Evolutionary conservation across 2,329 filamentous ascomycete species (phyloP), one percentile per base, ranked within the genome.

Genomic region (Trichoderma oligosporum): DNA sequence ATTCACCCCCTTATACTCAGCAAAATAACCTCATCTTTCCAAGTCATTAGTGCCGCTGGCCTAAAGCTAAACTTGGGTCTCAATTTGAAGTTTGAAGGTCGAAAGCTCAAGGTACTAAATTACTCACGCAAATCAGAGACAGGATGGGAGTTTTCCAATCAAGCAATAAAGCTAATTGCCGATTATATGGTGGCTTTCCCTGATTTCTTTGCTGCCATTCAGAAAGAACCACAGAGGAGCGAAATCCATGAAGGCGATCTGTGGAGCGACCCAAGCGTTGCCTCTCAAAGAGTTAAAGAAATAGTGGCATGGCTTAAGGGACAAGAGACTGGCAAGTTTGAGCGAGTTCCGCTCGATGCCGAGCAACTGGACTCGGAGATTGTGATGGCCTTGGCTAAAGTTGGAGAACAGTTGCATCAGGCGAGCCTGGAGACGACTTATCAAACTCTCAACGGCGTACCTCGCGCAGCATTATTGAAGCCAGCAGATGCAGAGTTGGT

Each of bases 401-500:
- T 86, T 39, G 89, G 91, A 2, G 90, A 97, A 49, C 72, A 79
- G 53, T 73, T 83, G 25, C 75, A 79, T 60, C 74, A 78, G 39
- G 76, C 77, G 22, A 80, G 78, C 12, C 72, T 80, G 14, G 76
- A 79, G 12, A 73, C 79, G 29, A 79, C 85, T 36, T 77, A 82
- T 52, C 89, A 87, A 76, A 88, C 84, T 67, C 80, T 97, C 61
- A 86, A 84, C 58, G 85, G 86, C 56, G 91, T 97, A 42, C 94
- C 94, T 48, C 86, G 95, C 52, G 87, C 86, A 64, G 94, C 91
- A 7, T 78, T 99, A 16, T 79, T 99, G 67, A 96, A 96, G 69
- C 95, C 95, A n/a, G 82, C 86, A 1, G 94, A 99, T 73, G 92
- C 92, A n/a, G 92, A 97, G 71, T 89, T 97, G 70, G 87, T 92